phyloP scores from a whole-genome alignment of 1,284 basidiomycete species.

The Apiotrichum sp. region DNA sequence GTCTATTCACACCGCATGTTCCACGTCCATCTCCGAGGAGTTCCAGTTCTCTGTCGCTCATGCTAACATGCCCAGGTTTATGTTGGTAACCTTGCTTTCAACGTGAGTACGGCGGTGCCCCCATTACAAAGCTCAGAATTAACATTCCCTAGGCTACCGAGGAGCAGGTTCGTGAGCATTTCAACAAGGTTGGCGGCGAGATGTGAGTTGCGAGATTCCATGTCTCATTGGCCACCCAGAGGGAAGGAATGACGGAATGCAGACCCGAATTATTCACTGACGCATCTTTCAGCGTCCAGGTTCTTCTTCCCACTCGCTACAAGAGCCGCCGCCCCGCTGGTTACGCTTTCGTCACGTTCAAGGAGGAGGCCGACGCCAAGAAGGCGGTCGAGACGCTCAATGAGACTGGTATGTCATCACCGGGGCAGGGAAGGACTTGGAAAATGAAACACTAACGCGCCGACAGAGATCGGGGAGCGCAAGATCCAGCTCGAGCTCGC shows the following conservation, averaged over 20 bases:
- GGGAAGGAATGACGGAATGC: too few species aligned
- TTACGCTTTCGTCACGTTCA: constrained; percentile 83
- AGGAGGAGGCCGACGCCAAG: constrained; percentile 71
- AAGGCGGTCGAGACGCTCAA: constrained; percentile 78
- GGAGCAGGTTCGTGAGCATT: constrained; percentile 38
- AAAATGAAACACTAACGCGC: background rate
- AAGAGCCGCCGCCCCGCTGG: constrained; percentile 53
- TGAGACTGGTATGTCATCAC: constrained; percentile 49
- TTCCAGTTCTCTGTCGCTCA: too few species aligned
- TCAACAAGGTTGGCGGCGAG: constrained; percentile 34
- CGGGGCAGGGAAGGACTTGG: too few species aligned
- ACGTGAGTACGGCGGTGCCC: constrained; percentile 14
- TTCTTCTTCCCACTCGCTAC: constrained; percentile 37
- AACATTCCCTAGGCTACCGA: constrained; percentile 30
- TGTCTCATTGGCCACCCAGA: background rate
- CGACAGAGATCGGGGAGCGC: constrained; percentile 68
- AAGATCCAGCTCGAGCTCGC: constrained; percentile 81
- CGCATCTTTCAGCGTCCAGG: constrained; percentile 23
- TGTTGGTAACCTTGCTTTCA: constrained; percentile 45
- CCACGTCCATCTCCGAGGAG: too few species aligned
- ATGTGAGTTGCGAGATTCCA: constrained; percentile 33
- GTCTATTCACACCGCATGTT: too few species aligned
- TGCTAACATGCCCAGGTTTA: constrained; percentile 35
- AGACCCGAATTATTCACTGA: too few species aligned
- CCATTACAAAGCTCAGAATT: background rate